These are phyloP conservation scores for Citrus hindsii DNA, from an alignment of 345 rosid species.

Conservation along the genomic window DNA sequence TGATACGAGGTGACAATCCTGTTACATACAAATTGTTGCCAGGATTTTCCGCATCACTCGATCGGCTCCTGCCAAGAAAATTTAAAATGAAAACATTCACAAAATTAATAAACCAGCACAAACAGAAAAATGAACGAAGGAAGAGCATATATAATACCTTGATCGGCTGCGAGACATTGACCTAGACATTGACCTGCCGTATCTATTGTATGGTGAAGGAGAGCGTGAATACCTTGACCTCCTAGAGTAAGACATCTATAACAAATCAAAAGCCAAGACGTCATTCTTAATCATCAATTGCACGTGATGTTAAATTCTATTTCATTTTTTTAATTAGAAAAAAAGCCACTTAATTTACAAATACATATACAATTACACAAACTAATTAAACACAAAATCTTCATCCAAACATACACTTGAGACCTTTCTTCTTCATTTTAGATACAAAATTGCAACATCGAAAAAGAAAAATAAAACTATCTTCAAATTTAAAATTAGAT, in stretches of 20 bases:
- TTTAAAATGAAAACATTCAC: not conserved
- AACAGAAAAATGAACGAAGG: not conserved
- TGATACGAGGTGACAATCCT: conserved; percentile 73
- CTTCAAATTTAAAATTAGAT: not conserved
- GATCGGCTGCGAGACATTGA: conserved; percentile 56
- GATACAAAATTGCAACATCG: not conserved
- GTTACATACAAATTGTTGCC: conserved; percentile 95
- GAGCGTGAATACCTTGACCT: conserved; percentile 67
- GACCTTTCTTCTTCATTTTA: not conserved
- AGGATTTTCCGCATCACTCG: conserved; percentile 72
- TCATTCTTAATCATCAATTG: no score
- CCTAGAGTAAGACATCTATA: conserved; percentile 76
- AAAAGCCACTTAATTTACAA: no score
- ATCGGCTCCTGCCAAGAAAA: conserved; percentile 41
- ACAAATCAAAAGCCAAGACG: not conserved
- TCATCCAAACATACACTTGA: not conserved
- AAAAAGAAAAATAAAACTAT: not conserved
- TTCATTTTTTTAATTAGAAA: not conserved
- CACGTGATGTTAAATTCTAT: not conserved
- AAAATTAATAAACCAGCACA: not conserved
- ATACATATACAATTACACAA: not conserved
- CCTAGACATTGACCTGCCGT: conserved; percentile 52
- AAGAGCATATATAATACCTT: conserved; percentile 37
- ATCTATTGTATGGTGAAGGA: conserved; percentile 48
- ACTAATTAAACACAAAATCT: not conserved